phyloP scores from a whole-genome alignment of 805 yeast genomes.

The Candida lessepsii region DNA sequence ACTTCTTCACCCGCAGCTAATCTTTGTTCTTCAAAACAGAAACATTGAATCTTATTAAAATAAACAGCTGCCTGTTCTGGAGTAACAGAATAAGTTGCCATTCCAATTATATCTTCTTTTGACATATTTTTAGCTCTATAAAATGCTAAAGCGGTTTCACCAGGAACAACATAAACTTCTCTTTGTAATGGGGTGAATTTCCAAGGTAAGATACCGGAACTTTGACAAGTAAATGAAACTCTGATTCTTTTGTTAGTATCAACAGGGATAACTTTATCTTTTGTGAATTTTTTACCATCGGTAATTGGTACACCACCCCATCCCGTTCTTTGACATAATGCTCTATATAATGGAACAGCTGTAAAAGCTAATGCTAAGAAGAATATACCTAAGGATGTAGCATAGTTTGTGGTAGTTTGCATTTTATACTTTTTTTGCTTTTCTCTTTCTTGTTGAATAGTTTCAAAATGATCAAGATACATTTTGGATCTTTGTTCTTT shows the following conservation, averaged over 20 bases:
- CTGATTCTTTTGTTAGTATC: conserved; percentile 78
- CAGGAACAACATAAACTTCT: conserved; percentile 90
- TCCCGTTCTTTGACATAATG: conserved; percentile 91
- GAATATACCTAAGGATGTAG: conserved; percentile 63
- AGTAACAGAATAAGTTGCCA: conserved; percentile 96
- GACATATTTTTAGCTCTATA: conserved; percentile 87
- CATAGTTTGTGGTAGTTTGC: conserved; percentile 61
- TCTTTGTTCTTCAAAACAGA: conserved; percentile 96
- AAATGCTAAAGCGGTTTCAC: conserved; percentile 96
- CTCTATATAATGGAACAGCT: conserved; percentile 90
- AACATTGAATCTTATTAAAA: conserved; percentile 96
- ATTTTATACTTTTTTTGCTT: conserved; percentile 36
- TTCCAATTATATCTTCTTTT: conserved; percentile 89
- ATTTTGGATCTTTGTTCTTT: conserved; percentile 12
- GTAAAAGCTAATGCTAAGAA: conserved; percentile 81
- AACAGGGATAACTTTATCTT: conserved; percentile 85
- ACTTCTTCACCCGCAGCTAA: conserved; percentile 95
- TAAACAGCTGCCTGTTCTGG: conserved; percentile 97
- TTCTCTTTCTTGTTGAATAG: conserved; percentile 23
- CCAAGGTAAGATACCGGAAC: conserved; percentile 91
- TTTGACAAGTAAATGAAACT: conserved; percentile 88
- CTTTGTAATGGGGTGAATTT: conserved; percentile 90
- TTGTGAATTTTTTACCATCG: conserved; percentile 73
- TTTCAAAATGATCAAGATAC: conserved; percentile 17
- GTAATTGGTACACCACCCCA: conserved; percentile 96